Percentiles rank a stretch among this genome's conserved stretches.
Evolutionary conservation across 2,329 filamentous ascomycete species (phyloP).

Genomic region (Fusarium austroafricanum): DNA sequence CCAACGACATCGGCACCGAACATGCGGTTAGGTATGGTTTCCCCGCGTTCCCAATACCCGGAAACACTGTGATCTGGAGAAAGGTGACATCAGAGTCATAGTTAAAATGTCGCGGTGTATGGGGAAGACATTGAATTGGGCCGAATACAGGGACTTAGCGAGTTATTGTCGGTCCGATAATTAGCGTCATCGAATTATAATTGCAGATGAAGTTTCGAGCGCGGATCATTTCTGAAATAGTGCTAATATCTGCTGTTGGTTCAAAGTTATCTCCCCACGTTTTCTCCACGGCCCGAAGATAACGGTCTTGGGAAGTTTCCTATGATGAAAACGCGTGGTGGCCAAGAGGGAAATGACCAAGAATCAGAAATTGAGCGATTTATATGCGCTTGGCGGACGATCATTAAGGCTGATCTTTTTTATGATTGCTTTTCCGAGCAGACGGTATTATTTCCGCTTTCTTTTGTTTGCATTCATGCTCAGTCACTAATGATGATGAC

Average conservation of each 20-base stretch:
- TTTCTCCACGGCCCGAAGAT: too few species aligned
- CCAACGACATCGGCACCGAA: neutral
- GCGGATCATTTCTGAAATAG: neutral
- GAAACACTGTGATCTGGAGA: conserved; percentile 3
- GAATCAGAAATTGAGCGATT: too few species aligned
- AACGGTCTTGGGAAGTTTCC: too few species aligned
- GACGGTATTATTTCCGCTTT: too few species aligned
- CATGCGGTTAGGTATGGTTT: neutral
- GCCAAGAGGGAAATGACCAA: too few species aligned
- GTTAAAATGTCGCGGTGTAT: neutral
- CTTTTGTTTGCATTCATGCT: too few species aligned
- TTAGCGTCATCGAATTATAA: neutral
- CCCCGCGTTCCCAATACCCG: conserved; percentile 6
- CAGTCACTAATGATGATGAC: too few species aligned
- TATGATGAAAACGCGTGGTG: too few species aligned
- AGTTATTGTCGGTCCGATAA: conserved; percentile 9
- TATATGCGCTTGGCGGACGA: too few species aligned
- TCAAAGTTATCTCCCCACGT: neutral
- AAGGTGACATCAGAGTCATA: conserved; percentile 11
- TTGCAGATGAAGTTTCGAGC: neutral
- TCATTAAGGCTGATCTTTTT: too few species aligned
- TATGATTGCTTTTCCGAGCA: too few species aligned
- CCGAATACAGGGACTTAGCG: conserved; percentile 6
- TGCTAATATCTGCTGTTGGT: neutral
- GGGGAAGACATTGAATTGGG: neutral